Conservation (phyloP, 768 basidiomycete species). For the Hericium coralloides region DNA sequence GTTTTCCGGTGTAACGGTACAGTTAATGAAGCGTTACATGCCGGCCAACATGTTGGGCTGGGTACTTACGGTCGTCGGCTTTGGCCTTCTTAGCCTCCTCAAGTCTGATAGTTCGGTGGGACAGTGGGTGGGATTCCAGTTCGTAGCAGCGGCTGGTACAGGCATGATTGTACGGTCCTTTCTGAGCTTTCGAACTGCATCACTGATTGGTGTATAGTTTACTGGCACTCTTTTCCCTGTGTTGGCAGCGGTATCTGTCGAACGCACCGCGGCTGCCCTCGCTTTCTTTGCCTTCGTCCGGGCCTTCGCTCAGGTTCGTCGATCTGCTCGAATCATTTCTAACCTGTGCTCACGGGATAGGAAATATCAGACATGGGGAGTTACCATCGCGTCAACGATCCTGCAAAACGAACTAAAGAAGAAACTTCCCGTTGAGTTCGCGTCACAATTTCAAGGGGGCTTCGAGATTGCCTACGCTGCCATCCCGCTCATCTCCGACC, state of each 20-base stretch:
- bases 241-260: conserved; percentile 34
- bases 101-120: conserved; percentile 17
- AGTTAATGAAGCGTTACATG: conserved; percentile 23
- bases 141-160: conserved; percentile 18
- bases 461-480: conserved; percentile 35
- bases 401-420: conserved; percentile 40
- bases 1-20: conserved; percentile 23
- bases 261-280: conserved; percentile 34
- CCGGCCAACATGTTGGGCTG: conserved; percentile 26
- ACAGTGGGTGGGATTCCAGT: conserved; percentile 16
- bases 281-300: conserved; percentile 33
- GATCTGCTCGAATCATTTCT: background rate
- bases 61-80: conserved; percentile 22
- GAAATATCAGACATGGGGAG: conserved; percentile 35
- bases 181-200: no score
- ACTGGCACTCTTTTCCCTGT: conserved; percentile 32
- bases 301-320: conserved; percentile 25
- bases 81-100: conserved; percentile 27
- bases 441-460: conserved; percentile 26
- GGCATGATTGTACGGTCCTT: conserved; percentile 16
- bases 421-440: conserved; percentile 31
- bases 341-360: background rate
- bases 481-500: conserved; percentile 32
- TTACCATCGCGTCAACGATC: conserved; percentile 40
- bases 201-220: background rate